Base-by-base conservation (phyloP, 2,329 filamentous ascomycete genomes). In the Fusarium citri region DNA sequence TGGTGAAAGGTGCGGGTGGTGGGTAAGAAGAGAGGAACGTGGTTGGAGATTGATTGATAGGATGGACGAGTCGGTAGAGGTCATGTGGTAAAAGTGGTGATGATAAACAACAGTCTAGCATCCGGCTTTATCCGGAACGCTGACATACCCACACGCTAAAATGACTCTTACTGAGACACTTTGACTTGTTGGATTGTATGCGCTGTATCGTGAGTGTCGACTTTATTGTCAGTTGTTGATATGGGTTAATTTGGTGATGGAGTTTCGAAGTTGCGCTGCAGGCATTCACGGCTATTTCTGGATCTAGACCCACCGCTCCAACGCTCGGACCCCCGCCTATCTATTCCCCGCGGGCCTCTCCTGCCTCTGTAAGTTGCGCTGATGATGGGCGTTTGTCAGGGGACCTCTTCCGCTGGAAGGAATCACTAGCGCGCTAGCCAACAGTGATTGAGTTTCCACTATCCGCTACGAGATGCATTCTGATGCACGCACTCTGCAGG, bases 51-150 rank as follows among this genome's bases (percentile, higher is more conserved):
- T 16, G 40, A 9, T 41, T 43, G 49, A 70, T 71, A 68, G 60
- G 57, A 64, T 18, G 60, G 57, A 64, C 20, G 54, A 57, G 64
- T 53, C 57, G 66, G 55, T 43, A 37, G 34, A 68, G 64, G 68
- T 71, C 68, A 71, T 71, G 68, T 72, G 68, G 68, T 54, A 69
- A 71, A 71, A 64, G 65, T 63, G 59, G 68, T 71, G 68, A 71
- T 66, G 59, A 71, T 55, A 51, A 51, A 41, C 60, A 45, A 59
- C 54, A 64, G 55, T 61, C 45, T 41, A 48, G 28, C 42, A 68
- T 54, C 68, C 64, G 68, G 42, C 56, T 71, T 71, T 54, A 57
- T 55, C 68, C 68, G 68, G 50, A 41, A n/a, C 34, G 49, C 54
- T 69, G 56, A 48, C 41, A 59, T 56, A 34, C 28, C 48, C 45